These are phyloP conservation scores for Morella rubra DNA, from an alignment of 306 rosid genomes.

Conservation along the genomic window DNA sequence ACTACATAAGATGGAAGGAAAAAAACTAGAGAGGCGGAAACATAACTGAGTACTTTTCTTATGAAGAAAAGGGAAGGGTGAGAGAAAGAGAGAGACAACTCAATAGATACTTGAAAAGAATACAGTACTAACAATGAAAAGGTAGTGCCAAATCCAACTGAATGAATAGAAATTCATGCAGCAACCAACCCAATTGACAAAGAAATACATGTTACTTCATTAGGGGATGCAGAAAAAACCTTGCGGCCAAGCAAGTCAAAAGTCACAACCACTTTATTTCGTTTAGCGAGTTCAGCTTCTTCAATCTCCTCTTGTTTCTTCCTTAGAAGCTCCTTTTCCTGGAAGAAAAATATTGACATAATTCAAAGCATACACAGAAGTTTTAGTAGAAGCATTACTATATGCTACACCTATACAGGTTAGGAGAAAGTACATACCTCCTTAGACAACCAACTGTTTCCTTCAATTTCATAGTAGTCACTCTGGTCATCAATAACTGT, in stretches of 20 bases:
- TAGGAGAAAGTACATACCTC: constrained; percentile 52
- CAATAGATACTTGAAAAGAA: constrained; percentile 20
- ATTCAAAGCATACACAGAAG: neutral
- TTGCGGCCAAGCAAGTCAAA: constrained; percentile 98
- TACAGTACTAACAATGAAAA: neutral
- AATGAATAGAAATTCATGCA: constrained; percentile 4
- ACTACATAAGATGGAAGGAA: neutral
- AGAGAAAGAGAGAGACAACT: neutral
- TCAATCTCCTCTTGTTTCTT: constrained; percentile 86
- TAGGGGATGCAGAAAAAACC: constrained; percentile 44
- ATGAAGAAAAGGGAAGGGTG: neutral
- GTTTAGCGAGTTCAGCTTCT: constrained; percentile 84
- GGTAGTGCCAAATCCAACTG: constrained; percentile 11
- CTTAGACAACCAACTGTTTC: constrained; percentile 87
- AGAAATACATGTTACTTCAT: constrained; percentile 16
- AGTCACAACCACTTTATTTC: constrained; percentile 76
- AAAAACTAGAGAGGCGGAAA: too few relatives aligned
- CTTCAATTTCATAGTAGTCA: constrained; percentile 93
- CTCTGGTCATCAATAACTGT: constrained; percentile 96
- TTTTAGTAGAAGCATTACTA: neutral
- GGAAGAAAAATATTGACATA: constrained; percentile 23
- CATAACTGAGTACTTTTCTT: too few relatives aligned
- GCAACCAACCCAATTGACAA: constrained; percentile 22
- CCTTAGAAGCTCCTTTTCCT: constrained; percentile 84
- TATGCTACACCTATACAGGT: constrained; percentile 4